Percentiles rank a stretch among this genome's conserved stretches.
Evolutionary conservation across 2,329 filamentous ascomycete species (phyloP).

Genomic region (Tetracladium maxilliforme): DNA sequence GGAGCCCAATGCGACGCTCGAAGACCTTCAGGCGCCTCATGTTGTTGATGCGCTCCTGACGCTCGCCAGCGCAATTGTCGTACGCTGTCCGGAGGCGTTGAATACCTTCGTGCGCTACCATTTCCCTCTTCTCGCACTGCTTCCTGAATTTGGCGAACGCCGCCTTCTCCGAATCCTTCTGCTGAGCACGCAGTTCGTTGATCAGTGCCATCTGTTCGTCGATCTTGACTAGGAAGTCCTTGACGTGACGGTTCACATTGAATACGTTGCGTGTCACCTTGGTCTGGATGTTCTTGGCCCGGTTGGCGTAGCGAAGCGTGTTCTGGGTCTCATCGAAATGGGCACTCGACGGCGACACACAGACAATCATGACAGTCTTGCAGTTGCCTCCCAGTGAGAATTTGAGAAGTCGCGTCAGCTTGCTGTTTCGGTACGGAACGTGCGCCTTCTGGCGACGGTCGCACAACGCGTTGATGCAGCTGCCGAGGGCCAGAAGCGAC

Average conservation of each 20-base stretch:
- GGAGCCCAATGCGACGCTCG: slow-evolving; percentile 68
- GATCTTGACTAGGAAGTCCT: slow-evolving; percentile 98
- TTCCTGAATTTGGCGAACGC: slow-evolving; percentile 86
- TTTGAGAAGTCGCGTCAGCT: slow-evolving; percentile 86
- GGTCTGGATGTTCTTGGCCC: slow-evolving; percentile 98
- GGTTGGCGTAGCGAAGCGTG: slow-evolving; percentile 89
- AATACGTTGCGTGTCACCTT: slow-evolving; percentile 99
- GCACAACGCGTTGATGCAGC: slow-evolving; percentile 96
- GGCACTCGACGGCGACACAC: slow-evolving; percentile 87
- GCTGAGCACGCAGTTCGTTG: slow-evolving; percentile 85
- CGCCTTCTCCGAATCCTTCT: slow-evolving; percentile 71
- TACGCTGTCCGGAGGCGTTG: slow-evolving; percentile 69
- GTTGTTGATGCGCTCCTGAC: slow-evolving; percentile 62
- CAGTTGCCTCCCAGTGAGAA: slow-evolving; percentile 97
- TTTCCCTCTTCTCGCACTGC: slow-evolving; percentile 72
- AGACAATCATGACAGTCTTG: slow-evolving; percentile 99
- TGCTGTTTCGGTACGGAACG: slow-evolving; percentile 94
- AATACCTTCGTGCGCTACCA: slow-evolving; percentile 62
- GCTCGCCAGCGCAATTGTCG: slow-evolving; percentile 62
- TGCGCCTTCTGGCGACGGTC: slow-evolving; percentile 85
- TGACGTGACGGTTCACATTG: slow-evolving; percentile 97
- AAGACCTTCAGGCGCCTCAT: slow-evolving; percentile 75
- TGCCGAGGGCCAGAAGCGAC: slow-evolving; percentile 81
- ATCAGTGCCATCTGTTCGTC: slow-evolving; percentile 97
- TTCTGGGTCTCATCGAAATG: slow-evolving; percentile 99